Base-by-base conservation (phyloP, 495 filamentous ascomycete genomes). In the Viridothelium virens region DNA sequence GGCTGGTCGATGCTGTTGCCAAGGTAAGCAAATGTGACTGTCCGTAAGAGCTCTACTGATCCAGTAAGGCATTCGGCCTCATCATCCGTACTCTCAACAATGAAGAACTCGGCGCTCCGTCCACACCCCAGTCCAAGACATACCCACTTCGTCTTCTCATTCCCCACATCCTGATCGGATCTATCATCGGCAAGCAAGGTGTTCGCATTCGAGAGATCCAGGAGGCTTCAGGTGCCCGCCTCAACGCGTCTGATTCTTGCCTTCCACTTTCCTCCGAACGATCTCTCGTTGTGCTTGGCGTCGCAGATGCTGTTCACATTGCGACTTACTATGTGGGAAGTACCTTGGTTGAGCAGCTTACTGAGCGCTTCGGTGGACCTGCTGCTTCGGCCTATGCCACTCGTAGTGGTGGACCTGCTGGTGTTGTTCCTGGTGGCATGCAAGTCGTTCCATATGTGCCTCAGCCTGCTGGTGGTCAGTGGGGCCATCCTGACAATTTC, bases 81-180 rank as follows among this genome's bases (percentile, higher is more conserved):
- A 98, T 98, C 74, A 97, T 98, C 69, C 90, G 94, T 68, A 98
- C 94, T 39, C 81, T 98, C 66, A 98, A 97, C 82, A 95, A 97
- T 75, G 94, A 98, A 79, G 88, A 90, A 48, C 82, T 97, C 70
- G 86, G 89, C 66, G 81, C 89, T 71, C 79, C 93, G 67, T 98
- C 94, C 44, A 95, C 86, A 72, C 82, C 90, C 63, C 89, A 94
- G 70, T 97, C 94, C 47, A 97, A 96, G 84, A 96, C 93, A 10
- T 98, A 98, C 70, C 93, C 94, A 67, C 86, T 98, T 65, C 92
- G 94, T 67, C 87, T 98, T 61, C 86, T 98, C 64, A 89, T 98
- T 69, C 94, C 94, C 31, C 94, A 97, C 74, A 92, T 97, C 69
- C 85, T 98, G 65, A 97, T 98, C 71, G 94, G 94, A 47, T 96